Base-by-base conservation (phyloP, 1,139 yeast species). In the Diutina rugosa region DNA sequence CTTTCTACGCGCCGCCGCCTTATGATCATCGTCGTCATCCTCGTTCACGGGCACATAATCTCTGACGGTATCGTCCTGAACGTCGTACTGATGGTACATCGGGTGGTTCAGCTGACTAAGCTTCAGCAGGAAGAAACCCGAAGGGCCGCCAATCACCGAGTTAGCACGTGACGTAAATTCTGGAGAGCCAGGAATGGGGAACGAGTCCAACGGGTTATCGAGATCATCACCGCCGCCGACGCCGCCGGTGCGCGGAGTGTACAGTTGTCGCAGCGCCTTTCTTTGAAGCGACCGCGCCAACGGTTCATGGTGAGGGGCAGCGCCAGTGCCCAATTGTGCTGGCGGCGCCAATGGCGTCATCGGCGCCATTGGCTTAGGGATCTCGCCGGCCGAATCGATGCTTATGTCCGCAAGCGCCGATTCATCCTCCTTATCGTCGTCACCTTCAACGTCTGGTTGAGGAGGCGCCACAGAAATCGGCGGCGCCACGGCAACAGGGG, bases 121-220 rank as follows among this genome's bases (percentile, higher is more conserved):
- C 56, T 78, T 63, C 8, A 77, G 72, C 1, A 77, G 71, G 56
- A 63, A 67, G 59, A 72, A 72, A 1, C 64, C 62, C 2, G 67
- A 61, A 8, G 53, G 53, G 14, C 74, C 75, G 21, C 76, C 78
- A 55, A 74, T 63, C 1, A 76, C 79, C 4, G 79, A 74, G 61
- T 76, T 76, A 41, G 79, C 80, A 56, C 80, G 63, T 0, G 78
- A 75, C 7, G 79, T 73, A 53, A 67, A 65, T 32, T 76, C 80
- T 3, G 80, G 80, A 0, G 79, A 72, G 4, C 79, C 78, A 1
- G 80, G 80, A 32, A 76, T 76, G 2, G 80, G 76, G 62, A 75
- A 76, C 46, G 70, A 76, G 41, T 73, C 76, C 56, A 75, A 70
- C 4, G 72, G 67, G 66, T 61, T 41, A 65, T 38, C 52, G 48